These are phyloP conservation scores for Phytophthora sp. DNA, from an alignment of 352 stramenopile species.

Conservation along the genomic window DNA sequence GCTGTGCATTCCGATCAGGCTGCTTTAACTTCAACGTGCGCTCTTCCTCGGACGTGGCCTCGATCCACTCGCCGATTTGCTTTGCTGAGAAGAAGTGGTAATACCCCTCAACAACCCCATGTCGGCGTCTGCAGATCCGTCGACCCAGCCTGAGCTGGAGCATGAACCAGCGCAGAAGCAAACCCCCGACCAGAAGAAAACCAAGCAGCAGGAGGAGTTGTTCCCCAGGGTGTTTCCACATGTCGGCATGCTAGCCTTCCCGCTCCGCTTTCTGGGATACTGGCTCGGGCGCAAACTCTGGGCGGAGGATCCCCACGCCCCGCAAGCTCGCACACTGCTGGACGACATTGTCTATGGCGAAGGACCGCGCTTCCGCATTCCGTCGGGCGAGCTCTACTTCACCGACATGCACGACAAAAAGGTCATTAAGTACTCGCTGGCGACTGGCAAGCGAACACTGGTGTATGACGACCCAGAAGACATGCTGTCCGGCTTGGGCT, in stretches of 20 bases:
- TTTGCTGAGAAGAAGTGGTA: conserved; percentile 2
- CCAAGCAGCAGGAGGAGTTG: conserved; percentile 17
- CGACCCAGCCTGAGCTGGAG: conserved; percentile 5
- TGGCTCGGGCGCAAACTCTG: conserved; percentile 38
- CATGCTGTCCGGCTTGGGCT: conserved; percentile 62
- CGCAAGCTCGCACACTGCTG: conserved; percentile 26
- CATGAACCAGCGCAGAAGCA: neutral
- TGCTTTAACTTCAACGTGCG: neutral
- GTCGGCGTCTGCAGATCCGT: neutral
- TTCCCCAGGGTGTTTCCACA: conserved; percentile 40
- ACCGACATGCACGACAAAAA: conserved; percentile 68
- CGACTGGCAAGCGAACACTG: conserved; percentile 33
- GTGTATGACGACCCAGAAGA: conserved; percentile 58
- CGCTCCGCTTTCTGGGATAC: conserved; percentile 39
- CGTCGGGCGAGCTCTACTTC: conserved; percentile 66
- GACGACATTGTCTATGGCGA: conserved; percentile 56
- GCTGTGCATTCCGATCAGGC: neutral
- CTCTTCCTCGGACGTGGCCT: neutral
- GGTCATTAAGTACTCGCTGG: conserved; percentile 65
- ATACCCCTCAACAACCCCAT: neutral
- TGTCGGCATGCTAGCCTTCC: conserved; percentile 36
- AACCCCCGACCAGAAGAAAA: neutral
- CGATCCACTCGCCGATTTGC: conserved; percentile 14
- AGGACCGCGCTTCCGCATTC: conserved; percentile 59
- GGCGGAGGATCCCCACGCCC: conserved; percentile 11